Percentiles rank a stretch among this genome's conserved stretches.
phyloP scores from a whole-genome alignment of 495 filamentous ascomycete species.

The Emericellopsis terricola region DNA sequence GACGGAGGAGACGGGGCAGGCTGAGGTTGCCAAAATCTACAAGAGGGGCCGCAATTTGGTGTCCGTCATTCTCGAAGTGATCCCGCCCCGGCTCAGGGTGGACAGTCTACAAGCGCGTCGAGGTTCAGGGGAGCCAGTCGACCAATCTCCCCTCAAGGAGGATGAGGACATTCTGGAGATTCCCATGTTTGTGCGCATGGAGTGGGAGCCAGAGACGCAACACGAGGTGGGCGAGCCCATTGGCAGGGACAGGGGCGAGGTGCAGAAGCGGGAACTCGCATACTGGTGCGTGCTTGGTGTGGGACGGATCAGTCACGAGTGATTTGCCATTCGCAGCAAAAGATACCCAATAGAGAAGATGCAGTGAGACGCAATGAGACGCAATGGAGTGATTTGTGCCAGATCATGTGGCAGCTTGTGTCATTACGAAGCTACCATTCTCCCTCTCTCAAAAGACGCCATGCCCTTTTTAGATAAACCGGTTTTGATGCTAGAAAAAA shows the following conservation, averaged over 20 bases:
- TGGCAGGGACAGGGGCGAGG: slow-evolving; percentile 23
- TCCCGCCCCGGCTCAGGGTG: slow-evolving; percentile 42
- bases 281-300: slow-evolving; percentile 92
- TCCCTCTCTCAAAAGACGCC: background rate
- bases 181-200: slow-evolving; percentile 77
- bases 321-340: background rate
- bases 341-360: slow-evolving; percentile 1
- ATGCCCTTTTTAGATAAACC: background rate
- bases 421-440: background rate
- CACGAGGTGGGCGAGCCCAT: slow-evolving; percentile 28
- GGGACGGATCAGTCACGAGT: slow-evolving; percentile 44
- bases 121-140: slow-evolving; percentile 10
- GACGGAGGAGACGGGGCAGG: slow-evolving; percentile 26
- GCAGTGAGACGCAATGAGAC: background rate
- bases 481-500: background rate
- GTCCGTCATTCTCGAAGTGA: slow-evolving; percentile 74
- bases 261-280: slow-evolving; percentile 55
- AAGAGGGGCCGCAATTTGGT: slow-evolving; percentile 92
- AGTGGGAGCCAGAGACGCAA: slow-evolving; percentile 72
- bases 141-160: slow-evolving; percentile 28
- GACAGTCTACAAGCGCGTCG: slow-evolving; percentile 8
- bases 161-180: slow-evolving; percentile 91
- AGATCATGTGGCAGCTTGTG: background rate
- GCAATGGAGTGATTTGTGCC: background rate
- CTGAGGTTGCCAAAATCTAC: slow-evolving; percentile 90